A percentile compares a stretch with the other conserved stretches of the same genome.
These are phyloP conservation scores for Dothistroma septosporum DNA, from an alignment of 2,329 filamentous ascomycete genomes.

Conservation along the genomic window DNA sequence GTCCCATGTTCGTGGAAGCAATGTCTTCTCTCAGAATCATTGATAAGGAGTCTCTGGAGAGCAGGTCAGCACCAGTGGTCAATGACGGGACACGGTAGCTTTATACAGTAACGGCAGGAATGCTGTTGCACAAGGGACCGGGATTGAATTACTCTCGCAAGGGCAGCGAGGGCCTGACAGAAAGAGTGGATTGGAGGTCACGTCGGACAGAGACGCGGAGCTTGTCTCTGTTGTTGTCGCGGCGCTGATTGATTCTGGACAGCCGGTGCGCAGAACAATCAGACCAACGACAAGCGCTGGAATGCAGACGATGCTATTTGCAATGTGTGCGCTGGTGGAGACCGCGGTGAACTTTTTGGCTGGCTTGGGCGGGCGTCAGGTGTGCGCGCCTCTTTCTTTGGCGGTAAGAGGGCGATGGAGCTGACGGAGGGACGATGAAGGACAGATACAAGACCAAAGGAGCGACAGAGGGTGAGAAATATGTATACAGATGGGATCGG, in stretches of 20 bases:
- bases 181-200: constrained; percentile 17
- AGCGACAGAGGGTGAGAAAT: constrained; percentile 8
- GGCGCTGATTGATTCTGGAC: constrained; percentile 4
- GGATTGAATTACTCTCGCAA: constrained; percentile 25
- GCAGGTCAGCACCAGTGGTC: constrained; percentile 13
- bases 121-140: constrained; percentile 22
- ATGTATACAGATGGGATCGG: background rate
- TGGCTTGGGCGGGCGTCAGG: background rate
- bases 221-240: constrained; percentile 11
- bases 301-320: constrained; percentile 19
- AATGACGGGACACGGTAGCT: constrained; percentile 2
- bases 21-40: constrained; percentile 43
- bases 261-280: constrained; percentile 10
- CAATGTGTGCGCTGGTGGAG: constrained; percentile 15
- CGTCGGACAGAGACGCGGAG: constrained; percentile 17
- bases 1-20: constrained; percentile 43
- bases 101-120: constrained; percentile 17
- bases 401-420: background rate
- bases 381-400: background rate
- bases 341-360: constrained; percentile 2
- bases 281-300: constrained; percentile 17
- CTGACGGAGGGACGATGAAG: background rate
- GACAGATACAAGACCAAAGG: constrained; percentile 1
- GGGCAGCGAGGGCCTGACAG: constrained; percentile 19
- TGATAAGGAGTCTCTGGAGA: constrained; percentile 17